These are phyloP conservation scores for Calonectria fujianensis DNA, from an alignment of 2,329 filamentous ascomycete species.

Conservation along the genomic window DNA sequence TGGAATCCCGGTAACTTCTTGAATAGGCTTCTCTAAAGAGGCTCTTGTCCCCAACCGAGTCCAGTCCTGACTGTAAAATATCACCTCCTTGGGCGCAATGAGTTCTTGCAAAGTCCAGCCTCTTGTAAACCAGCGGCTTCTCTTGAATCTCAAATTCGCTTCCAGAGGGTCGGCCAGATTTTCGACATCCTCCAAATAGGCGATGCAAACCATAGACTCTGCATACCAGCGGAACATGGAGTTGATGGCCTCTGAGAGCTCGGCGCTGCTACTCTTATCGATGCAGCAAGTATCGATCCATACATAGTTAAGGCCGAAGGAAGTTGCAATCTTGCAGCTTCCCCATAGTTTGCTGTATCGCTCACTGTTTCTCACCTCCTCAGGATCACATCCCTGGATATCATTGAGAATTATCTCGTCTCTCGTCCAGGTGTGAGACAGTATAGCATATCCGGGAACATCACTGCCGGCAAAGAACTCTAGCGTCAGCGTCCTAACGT, in stretches of 20 bases:
- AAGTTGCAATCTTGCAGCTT: slow-evolving; percentile 47
- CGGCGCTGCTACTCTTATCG: slow-evolving; percentile 57
- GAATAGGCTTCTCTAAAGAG: slow-evolving; percentile 47
- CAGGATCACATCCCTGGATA: slow-evolving; percentile 22
- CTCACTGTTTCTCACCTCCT: neutral
- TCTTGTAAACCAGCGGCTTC: slow-evolving; percentile 54
- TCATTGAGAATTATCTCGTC: slow-evolving; percentile 52
- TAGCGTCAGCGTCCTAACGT: slow-evolving; percentile 49
- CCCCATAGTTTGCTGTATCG: slow-evolving; percentile 48
- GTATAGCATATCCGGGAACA: slow-evolving; percentile 51
- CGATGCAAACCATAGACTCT: slow-evolving; percentile 52
- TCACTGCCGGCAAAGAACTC: slow-evolving; percentile 47
- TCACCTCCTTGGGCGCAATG: slow-evolving; percentile 53
- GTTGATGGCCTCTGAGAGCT: slow-evolving; percentile 58
- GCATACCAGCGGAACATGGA: slow-evolving; percentile 60
- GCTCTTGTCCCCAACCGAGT: slow-evolving; percentile 43
- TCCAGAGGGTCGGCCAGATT: slow-evolving; percentile 21
- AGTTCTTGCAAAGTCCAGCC: slow-evolving; percentile 58
- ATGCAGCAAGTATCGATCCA: slow-evolving; percentile 60
- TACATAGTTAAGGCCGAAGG: slow-evolving; percentile 49
- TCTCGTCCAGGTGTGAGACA: slow-evolving; percentile 55
- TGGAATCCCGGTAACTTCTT: slow-evolving; percentile 46
- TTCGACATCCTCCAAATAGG: slow-evolving; percentile 52
- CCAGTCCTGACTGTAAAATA: slow-evolving; percentile 54
- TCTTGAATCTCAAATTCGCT: slow-evolving; percentile 14